Conservation (phyloP, 1,139 yeast genomes). For the Pichia sp. region DNA sequence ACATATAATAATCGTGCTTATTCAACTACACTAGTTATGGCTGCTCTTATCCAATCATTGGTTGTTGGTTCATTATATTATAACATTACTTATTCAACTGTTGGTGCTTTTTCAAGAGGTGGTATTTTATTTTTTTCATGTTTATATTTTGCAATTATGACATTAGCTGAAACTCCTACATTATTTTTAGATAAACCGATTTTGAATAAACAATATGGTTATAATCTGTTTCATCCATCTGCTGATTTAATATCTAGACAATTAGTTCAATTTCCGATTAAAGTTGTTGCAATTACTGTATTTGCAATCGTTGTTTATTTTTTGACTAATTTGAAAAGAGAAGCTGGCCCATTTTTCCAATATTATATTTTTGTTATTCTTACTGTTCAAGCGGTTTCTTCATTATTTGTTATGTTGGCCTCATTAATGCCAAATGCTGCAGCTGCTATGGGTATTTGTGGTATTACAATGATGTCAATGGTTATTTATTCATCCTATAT, state of each 20-base stretch:
- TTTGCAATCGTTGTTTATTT: conserved; percentile 37
- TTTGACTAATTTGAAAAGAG: conserved; percentile 36
- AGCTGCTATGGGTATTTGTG: conserved; percentile 47
- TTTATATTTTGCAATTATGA: conserved; percentile 38
- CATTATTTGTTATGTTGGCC: conserved; percentile 44
- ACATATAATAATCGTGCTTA: conserved; percentile 43
- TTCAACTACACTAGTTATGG: conserved; percentile 39
- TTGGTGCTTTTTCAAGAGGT: conserved; percentile 35
- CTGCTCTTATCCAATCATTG: conserved; percentile 40
- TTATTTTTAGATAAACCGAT: conserved; percentile 38
- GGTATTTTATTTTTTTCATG: conserved; percentile 38
- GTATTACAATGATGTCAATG: conserved; percentile 40
- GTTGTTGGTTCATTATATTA: conserved; percentile 37
- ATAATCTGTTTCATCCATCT: conserved; percentile 40
- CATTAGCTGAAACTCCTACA: conserved; percentile 38
- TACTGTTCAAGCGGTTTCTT: conserved; percentile 33
- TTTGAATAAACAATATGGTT: conserved; percentile 38
- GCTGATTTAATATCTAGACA: conserved; percentile 41
- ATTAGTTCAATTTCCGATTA: conserved; percentile 36
- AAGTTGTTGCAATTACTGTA: conserved; percentile 29
- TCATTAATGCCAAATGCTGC: conserved; percentile 40
- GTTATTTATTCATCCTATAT: conserved; percentile 49
- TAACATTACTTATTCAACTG: conserved; percentile 29
- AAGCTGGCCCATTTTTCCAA: conserved; percentile 38
- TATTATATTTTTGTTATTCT: conserved; percentile 39